Evolutionary conservation across 2,329 filamentous ascomycete species (phyloP).

Genomic region (Aspergillus amoenus): DNA sequence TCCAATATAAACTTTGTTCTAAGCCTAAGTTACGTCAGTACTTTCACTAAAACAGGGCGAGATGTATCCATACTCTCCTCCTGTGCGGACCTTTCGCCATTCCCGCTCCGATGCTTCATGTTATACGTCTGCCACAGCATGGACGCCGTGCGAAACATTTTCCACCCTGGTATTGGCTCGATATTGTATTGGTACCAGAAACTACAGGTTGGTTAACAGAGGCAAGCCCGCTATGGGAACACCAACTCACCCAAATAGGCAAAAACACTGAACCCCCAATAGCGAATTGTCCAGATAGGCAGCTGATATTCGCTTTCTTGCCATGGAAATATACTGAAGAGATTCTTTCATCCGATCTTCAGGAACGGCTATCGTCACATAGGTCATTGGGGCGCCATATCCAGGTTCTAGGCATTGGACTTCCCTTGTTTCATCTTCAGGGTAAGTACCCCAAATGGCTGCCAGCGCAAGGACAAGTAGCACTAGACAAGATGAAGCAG

Average conservation of each 20-base stretch:
- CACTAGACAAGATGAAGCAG: slow-evolving; percentile 22
- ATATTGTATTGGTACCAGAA: slow-evolving; percentile 30
- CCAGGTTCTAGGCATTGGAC: slow-evolving; percentile 13
- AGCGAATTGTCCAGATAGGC: slow-evolving; percentile 24
- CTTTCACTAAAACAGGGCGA: not conserved
- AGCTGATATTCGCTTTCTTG: slow-evolving; percentile 23
- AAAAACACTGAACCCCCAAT: slow-evolving; percentile 24
- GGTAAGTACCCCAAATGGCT: slow-evolving; percentile 27
- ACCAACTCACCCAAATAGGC: slow-evolving; percentile 22
- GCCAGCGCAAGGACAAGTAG: slow-evolving; percentile 25
- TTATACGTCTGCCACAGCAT: slow-evolving; percentile 28
- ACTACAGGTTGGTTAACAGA: slow-evolving; percentile 3
- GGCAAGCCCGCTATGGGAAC: not conserved
- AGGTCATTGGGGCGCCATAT: slow-evolving; percentile 16
- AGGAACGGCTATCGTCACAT: slow-evolving; percentile 21
- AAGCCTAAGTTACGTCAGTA: slow-evolving; percentile 14
- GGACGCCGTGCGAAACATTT: slow-evolving; percentile 27
- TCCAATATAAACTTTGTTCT: slow-evolving; percentile 27
- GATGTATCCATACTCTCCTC: slow-evolving; percentile 22
- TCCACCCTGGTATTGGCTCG: slow-evolving; percentile 26
- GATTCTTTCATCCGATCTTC: slow-evolving; percentile 26
- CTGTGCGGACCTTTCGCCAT: slow-evolving; percentile 19
- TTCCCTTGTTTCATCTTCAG: slow-evolving; percentile 22
- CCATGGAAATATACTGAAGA: slow-evolving; percentile 22
- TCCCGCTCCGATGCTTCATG: slow-evolving; percentile 22